phyloP scores from a whole-genome alignment of 768 basidiomycete species.

The Serendipita sp. region DNA sequence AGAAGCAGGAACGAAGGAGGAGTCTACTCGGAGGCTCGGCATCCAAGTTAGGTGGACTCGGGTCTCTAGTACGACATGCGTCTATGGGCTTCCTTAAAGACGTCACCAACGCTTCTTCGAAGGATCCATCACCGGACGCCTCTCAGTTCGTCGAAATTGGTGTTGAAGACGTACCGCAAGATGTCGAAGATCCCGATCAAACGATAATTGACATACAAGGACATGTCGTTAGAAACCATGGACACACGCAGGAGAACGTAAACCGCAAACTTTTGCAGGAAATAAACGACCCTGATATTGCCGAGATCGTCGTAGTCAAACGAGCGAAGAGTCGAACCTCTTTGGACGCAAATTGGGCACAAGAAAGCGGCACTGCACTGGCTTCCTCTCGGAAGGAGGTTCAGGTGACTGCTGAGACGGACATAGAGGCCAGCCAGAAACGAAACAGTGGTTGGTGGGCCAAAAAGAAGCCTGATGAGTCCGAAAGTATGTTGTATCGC shows the following conservation, averaged over 20 bases:
- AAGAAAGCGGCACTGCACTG: neutral
- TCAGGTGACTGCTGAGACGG: neutral
- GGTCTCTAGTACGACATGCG: neutral
- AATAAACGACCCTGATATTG: neutral
- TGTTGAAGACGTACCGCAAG: neutral
- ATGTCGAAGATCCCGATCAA: neutral
- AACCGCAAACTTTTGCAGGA: neutral
- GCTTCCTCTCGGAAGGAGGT: neutral
- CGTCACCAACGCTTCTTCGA: neutral
- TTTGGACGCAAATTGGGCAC: neutral
- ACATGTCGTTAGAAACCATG: neutral
- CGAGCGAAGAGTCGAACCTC: neutral
- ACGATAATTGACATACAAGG: neutral
- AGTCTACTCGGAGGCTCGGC: neutral
- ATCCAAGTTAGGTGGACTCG: neutral
- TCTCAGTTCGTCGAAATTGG: neutral
- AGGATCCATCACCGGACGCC: neutral
- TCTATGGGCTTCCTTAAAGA: neutral
- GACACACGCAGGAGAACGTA: neutral
- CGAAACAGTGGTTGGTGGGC: slow-evolving; percentile 2
- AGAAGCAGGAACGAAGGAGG: neutral
- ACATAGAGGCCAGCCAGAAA: neutral
- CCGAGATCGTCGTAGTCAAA: neutral
- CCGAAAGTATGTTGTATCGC: no score
- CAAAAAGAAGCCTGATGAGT: neutral